Evolutionary conservation across 805 yeast genomes (phyloP).

Genomic region (Wickerhamiella azymoides): DNA sequence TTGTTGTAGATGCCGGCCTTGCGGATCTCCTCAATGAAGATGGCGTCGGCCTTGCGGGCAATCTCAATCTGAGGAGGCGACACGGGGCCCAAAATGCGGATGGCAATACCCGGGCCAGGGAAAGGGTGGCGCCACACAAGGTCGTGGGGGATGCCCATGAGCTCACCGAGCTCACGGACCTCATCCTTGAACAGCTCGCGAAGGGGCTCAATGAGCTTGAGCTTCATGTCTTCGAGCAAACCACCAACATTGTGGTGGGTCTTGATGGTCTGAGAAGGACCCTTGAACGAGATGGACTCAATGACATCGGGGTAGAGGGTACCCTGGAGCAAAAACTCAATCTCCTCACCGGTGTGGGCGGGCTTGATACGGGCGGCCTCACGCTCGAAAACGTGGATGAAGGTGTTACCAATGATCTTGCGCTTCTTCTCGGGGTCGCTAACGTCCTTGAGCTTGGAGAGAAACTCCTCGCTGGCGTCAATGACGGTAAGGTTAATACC

Average conservation of each 20-base stretch:
- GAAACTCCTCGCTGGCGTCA: conserved; percentile 85
- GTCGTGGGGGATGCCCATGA: conserved; percentile 90
- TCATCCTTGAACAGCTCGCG: conserved; percentile 98
- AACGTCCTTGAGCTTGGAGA: conserved; percentile 75
- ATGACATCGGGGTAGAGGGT: conserved; percentile 97
- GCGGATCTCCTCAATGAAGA: conserved; percentile 91
- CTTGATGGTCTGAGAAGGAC: conserved; percentile 98
- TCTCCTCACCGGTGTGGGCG: conserved; percentile 62
- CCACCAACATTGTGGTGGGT: conserved; percentile 99
- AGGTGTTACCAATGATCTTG: conserved; percentile 95
- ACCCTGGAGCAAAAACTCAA: conserved; percentile 90
- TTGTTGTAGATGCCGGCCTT: conserved; percentile 83
- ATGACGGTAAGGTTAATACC: conserved; percentile 91
- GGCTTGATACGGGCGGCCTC: conserved; percentile 90
- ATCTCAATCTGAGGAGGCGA: conserved; percentile 85
- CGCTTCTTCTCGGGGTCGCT: conserved; percentile 99
- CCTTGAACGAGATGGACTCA: conserved; percentile 97
- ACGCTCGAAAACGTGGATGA: conserved; percentile 91
- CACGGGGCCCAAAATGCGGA: conserved; percentile 95
- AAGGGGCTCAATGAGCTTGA: conserved; percentile 94
- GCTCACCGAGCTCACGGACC: conserved; percentile 90
- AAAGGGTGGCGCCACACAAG: conserved; percentile 99
- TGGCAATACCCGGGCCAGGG: conserved; percentile 99
- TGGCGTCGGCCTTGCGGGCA: conserved; percentile 93
- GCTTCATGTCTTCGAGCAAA: conserved; percentile 91